Evolutionary conservation across 2,329 filamentous ascomycete species (phyloP), one percentile per base, ranked within the genome.

Genomic region (Lecanicillium sp.): DNA sequence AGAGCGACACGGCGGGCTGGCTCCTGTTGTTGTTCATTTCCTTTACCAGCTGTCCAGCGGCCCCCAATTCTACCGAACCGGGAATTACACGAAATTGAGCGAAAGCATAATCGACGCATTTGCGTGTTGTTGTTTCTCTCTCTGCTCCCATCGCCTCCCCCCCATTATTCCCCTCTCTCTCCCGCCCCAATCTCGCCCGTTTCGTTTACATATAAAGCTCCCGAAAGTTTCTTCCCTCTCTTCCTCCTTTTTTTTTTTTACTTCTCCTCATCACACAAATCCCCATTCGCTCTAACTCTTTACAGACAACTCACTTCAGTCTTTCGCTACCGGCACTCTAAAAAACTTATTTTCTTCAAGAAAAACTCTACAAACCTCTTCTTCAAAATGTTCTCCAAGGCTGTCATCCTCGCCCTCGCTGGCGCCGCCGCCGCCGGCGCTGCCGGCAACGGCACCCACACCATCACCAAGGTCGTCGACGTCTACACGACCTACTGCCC

Each of bases 401-500:
- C 56, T 47, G 33, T 57, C 46, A 26, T 62, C 42, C 45, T 55
- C 43, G 50, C 59, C 46, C 53, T 65, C 39, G 52, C 54, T 36
- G 55, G 53, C 44, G 53, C 51, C 47, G 57, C 56, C 49, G 47
- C 55, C 38, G 51, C 51, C 30, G 32, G 24, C 32, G 47, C 39
- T 35, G 36, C 17, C 19, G 19, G 30, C 40, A 45, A 44, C 48
- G 35, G 20, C 17, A 50, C 61, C 42, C 54, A 54, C 39, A 62
- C 58, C 40, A 54, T 59, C 43, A 68, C 64, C 51, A 62, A 58
- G 56, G 62, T 67, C 42, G 66, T 69, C 53, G 51, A 56, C 37
- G 52, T 49, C 30, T 67, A 64, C 59, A 64, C 62, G 38, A 72
- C 69, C 30, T 67, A 61, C 55, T 76, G 72, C 64, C 60, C 66